These are phyloP conservation scores for Jimgerdemannia flammicorona DNA, from an alignment of 192 early-diverging fungal genomes.

Conservation along the genomic window DNA sequence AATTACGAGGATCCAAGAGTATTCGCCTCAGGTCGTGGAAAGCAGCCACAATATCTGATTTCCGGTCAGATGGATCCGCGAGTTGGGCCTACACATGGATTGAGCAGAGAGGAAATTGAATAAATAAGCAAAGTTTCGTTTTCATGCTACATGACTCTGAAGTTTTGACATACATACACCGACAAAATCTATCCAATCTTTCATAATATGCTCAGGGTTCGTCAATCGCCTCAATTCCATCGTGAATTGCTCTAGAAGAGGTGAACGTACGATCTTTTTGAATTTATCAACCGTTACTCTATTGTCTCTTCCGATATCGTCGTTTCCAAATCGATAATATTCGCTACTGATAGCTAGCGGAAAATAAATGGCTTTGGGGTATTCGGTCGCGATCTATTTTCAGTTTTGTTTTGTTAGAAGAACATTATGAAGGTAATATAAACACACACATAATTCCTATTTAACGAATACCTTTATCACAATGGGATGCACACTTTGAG, in stretches of 20 bases:
- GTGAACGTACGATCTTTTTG: conserved; percentile 34
- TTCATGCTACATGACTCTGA: neutral
- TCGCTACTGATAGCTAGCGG: conserved; percentile 69
- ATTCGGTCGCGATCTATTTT: conserved; percentile 51
- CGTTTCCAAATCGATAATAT: conserved; percentile 51
- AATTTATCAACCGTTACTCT: conserved; percentile 26
- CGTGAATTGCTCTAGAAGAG: conserved; percentile 52
- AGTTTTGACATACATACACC: conserved; percentile 23
- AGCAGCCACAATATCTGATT: conserved; percentile 26
- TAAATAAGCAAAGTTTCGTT: neutral
- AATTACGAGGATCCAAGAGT: conserved; percentile 37
- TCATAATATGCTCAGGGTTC: conserved; percentile 63
- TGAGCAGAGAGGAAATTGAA: neutral
- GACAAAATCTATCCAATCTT: conserved; percentile 60
- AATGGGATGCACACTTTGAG: neutral
- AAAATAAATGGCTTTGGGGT: conserved; percentile 64
- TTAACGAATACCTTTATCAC: neutral
- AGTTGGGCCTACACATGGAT: neutral
- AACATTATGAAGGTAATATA: no score
- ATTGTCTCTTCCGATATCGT: conserved; percentile 28
- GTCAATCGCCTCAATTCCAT: conserved; percentile 62
- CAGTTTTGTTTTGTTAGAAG: neutral
- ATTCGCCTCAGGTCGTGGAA: conserved; percentile 53
- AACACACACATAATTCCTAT: no score
- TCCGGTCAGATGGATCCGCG: conserved; percentile 17